Evolutionary conservation across 768 basidiomycete genomes (phyloP), one percentile per base, ranked within the genome.

Genomic region (Lepiota venenata): DNA sequence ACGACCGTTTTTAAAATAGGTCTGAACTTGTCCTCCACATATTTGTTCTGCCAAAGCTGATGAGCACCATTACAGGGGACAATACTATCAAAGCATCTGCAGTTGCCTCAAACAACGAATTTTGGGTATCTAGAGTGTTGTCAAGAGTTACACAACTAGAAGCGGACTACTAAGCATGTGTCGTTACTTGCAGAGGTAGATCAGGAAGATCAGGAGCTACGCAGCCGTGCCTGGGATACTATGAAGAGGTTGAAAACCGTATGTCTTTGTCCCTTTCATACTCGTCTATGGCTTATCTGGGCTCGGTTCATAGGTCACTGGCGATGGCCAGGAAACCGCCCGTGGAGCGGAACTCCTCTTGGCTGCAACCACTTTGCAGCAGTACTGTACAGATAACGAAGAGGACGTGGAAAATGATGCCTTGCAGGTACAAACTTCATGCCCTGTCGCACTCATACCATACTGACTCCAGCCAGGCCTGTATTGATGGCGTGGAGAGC

Each of bases 61-160:
- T 21, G 29, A n/a, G 37, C 37, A 50, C 14, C 15, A 52, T 37
- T 39, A 11, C 50, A 63, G 82, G 74, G 35, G 80, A 82, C 39
- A 83, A 80, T 57, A 68, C 75, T 1, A 67, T 67, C 18, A 88
- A 84, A 64, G 64, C 76, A n/a, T 66, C 79, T 15, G 87, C 81
- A 1, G 80, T 81, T 18, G 81, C 87, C 36, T 78, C 83, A 6
- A 80, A 90, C 55, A 91, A 91, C 25, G 79, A 85, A 60, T 82
- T 91, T 57, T 97, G 93, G 93, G 74, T 89, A 8, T 76, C 82
- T 2, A 83, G 83, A 62, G 80, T 83, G 9, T 73, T 93, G 10
- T 65, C 71, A 4, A 81, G 76, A 11, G 76, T 90, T 52, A 70
- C 73, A 45, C 55, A 63, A 42, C 65, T 95, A 25, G 84, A 88